Base-by-base conservation (phyloP, 805 yeast genomes). In the Isabelozyma pseudorhagii region DNA sequence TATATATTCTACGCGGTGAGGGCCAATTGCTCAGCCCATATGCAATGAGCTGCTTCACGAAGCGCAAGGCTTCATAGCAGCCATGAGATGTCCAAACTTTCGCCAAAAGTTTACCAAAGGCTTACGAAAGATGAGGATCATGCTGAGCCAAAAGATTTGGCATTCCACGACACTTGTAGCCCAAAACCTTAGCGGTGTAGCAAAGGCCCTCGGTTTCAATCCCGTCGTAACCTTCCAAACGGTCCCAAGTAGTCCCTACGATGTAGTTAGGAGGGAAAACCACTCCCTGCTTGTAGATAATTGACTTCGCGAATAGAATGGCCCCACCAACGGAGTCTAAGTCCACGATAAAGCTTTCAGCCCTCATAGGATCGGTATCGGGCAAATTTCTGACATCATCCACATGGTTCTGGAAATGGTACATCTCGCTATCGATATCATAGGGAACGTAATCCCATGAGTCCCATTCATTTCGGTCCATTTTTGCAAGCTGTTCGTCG, bases 261-360 rank as follows among this genome's bases (percentile, higher is more conserved):
- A 71, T 59, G 50, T 76, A 76, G 45, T 65, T 67, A 0, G 80
- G 71, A 3, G 82, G 80, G 57, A 77, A 78, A 25, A 68, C 61
- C 3, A 70, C 65, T 25, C 83, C 82, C 49, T 75, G 80, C 50
- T 71, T 71, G 57, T 69, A 75, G 3, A 79, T 59, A 8, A 68
- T 60, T 8, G 77, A 66, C 50, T 74, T 77, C 8, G 68, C 67
- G 50, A 75, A 78, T 11, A 79, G 62, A 1, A 78, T 68, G 1
- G 81, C 82, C 8, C 82, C 82, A 1, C 83, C 83, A 9, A 79
- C 83, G 2, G 81, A 76, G 52, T 78, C 81, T 21, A 79, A 52
- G 29, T 59, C 58, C 2, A 67, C 62, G 0, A 51, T 8, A 45
- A 57, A 56, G 13, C 44, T 48, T 13, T 42, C 38, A 15, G 45